These are phyloP conservation scores for Marchantia paleacea DNA, from an alignment of 225 moss, liverwort and hornwort species.

Conservation along the genomic window DNA sequence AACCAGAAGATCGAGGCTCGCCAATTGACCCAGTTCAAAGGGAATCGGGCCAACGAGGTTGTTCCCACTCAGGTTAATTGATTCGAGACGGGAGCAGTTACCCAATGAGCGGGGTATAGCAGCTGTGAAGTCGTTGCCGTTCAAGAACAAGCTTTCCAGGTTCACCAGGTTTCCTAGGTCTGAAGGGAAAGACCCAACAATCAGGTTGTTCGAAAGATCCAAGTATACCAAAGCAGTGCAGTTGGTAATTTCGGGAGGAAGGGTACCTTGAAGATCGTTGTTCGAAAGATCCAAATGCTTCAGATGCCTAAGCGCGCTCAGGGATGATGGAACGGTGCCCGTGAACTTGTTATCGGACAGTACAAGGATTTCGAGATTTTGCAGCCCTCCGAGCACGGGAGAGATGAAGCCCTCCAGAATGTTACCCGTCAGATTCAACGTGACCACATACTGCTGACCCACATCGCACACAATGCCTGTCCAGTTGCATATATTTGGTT, in stretches of 20 bases:
- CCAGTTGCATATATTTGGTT: conserved; percentile 27
- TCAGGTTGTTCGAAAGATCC: conserved; percentile 16
- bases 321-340: conserved; percentile 40
- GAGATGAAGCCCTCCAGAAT: conserved; percentile 24
- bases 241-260: conserved; percentile 16
- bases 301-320: conserved; percentile 39
- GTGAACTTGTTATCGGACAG: conserved; percentile 37
- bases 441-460: conserved; percentile 12
- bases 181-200: conserved; percentile 16
- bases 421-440: conserved; percentile 27
- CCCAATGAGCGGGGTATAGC: conserved; percentile 22
- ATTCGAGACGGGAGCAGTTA: conserved; percentile 8
- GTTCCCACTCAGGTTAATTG: conserved; percentile 14
- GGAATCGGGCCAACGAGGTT: conserved; percentile 22
- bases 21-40: conserved; percentile 15
- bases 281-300: conserved; percentile 40
- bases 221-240: conserved; percentile 14
- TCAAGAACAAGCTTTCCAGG: background rate
- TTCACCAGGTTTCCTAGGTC: conserved; percentile 9
- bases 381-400: conserved; percentile 20
- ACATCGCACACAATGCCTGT: conserved; percentile 25
- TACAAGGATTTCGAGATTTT: conserved; percentile 12
- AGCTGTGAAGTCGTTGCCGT: conserved; percentile 22
- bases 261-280: conserved; percentile 26
- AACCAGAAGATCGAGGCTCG: background rate